Evolutionary conservation across 2,329 filamentous ascomycete species (phyloP).

Genomic region (Xylaria multiplex): DNA sequence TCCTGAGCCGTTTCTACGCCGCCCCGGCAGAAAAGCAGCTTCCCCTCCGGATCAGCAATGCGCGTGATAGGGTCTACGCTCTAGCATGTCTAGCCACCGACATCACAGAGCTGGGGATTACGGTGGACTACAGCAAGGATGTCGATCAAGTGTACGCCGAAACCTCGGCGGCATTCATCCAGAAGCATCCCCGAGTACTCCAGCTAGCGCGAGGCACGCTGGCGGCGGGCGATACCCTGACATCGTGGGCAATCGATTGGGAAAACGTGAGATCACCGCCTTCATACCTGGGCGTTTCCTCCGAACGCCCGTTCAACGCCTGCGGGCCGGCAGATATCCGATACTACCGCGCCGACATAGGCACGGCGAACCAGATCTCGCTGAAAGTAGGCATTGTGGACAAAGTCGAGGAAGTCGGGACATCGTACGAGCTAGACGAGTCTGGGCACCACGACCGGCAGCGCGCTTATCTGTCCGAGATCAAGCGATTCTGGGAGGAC

Average conservation of each 20-base stretch:
- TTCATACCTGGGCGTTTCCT: constrained; percentile 10
- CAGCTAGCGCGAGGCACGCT: constrained; percentile 32
- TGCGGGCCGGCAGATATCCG: constrained; percentile 39
- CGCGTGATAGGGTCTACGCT: constrained; percentile 36
- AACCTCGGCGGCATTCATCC: constrained; percentile 33
- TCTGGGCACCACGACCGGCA: not conserved
- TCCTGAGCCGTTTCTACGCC: constrained; percentile 35
- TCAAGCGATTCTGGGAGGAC: constrained; percentile 38
- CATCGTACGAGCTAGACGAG: constrained; percentile 18
- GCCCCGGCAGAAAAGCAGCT: not conserved
- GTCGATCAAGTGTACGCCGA: constrained; percentile 31
- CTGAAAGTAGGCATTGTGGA: constrained; percentile 37
- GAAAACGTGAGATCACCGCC: constrained; percentile 32
- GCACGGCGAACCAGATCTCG: constrained; percentile 18
- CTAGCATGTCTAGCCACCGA: constrained; percentile 37
- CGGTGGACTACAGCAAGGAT: constrained; percentile 31
- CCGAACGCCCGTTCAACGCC: constrained; percentile 35
- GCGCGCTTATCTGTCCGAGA: constrained; percentile 33
- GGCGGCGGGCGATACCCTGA: not conserved
- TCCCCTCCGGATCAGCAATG: constrained; percentile 17
- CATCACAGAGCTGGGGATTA: constrained; percentile 16
- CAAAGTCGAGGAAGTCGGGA: constrained; percentile 31
- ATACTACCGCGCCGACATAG: constrained; percentile 35
- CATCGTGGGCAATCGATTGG: constrained; percentile 42
- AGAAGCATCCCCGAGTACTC: constrained; percentile 26